These are phyloP conservation scores for Psophocarpus tetragonolobus DNA, from an alignment of 306 rosid genomes.

Conservation along the genomic window DNA sequence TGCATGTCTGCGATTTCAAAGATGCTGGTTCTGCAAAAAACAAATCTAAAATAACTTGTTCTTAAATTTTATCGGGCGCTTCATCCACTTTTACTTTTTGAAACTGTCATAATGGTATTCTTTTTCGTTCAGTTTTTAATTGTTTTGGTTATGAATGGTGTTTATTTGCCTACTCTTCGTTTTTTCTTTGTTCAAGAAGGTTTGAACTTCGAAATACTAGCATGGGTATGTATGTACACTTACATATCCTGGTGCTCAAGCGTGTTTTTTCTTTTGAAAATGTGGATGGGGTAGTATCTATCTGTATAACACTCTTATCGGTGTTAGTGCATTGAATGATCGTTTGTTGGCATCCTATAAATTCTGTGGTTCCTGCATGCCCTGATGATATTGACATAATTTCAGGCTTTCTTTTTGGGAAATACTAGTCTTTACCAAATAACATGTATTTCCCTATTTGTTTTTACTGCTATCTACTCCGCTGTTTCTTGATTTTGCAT, in stretches of 20 bases:
- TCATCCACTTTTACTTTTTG: neutral
- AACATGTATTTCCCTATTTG: neutral
- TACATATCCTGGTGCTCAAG: neutral
- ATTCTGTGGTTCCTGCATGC: neutral
- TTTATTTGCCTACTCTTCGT: neutral
- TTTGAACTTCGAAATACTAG: neutral
- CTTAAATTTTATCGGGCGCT: neutral
- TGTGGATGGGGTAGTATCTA: neutral
- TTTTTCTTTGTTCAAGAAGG: neutral
- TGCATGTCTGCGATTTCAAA: slow-evolving; percentile 32
- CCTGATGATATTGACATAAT: slow-evolving; percentile 31
- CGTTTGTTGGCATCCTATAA: slow-evolving; percentile 9
- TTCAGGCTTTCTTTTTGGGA: slow-evolving; percentile 22
- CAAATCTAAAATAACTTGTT: neutral
- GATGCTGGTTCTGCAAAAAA: neutral
- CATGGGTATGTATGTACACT: neutral
- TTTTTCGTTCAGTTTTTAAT: neutral
- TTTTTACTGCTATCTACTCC: neutral
- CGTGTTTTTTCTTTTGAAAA: slow-evolving; percentile 9
- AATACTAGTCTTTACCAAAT: neutral
- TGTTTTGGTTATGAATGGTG: neutral
- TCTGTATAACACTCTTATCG: slow-evolving; percentile 13
- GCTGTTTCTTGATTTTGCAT: neutral
- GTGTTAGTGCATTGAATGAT: slow-evolving; percentile 30
- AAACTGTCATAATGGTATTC: neutral